Evolutionary conservation across 805 yeast genomes (phyloP), one percentile per base, ranked within the genome.

Genomic region (Ogataea nakhonphanomensis): DNA sequence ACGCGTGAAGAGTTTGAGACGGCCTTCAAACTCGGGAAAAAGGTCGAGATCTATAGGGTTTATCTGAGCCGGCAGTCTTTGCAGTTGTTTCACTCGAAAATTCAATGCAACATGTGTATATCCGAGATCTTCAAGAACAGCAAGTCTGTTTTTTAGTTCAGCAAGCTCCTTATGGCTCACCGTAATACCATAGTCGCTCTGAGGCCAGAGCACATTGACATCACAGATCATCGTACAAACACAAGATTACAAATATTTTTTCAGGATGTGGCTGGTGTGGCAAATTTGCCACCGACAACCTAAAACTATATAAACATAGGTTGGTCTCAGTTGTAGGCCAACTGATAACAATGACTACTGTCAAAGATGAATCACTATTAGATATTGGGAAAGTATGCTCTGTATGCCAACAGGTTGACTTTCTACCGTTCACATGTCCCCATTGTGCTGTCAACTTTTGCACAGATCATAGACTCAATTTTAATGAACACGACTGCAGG

Each of bases 91-190:
- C 8, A 57, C 50, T 22, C 44, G 44, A 53, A 80, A 80, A 59
- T 87, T 89, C 36, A 90, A 62, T 2, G 91, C 97, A 3, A 86
- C 70, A 49, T 81, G 84, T 1, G 84, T 76, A 56, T 88, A 88
- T 8, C 91, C 93, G 6, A 84, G 57, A 20, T 71, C 62, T 46
- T 77, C 74, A 14, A 79, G 61, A 13, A 81, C 78, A 6, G 71
- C 57, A 7, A 85, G 58, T 4, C 76, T 71, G 30, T 71, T 67
- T 47, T 73, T 73, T 31, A 84, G 54, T 15, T 62, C 64, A 1
- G 51, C 53, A 2, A 81, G 52, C 39, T 79, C 76, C 9, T 54
- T 49, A 3, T 57, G 48, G 0, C 73, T 57, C 4, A 79, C 74
- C 23, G 63, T 62, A 6, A 64, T 51, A 2, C 54, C 45, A 54